Base-by-base conservation (phyloP, 768 basidiomycete species). In the Naganishia friedmannii region DNA sequence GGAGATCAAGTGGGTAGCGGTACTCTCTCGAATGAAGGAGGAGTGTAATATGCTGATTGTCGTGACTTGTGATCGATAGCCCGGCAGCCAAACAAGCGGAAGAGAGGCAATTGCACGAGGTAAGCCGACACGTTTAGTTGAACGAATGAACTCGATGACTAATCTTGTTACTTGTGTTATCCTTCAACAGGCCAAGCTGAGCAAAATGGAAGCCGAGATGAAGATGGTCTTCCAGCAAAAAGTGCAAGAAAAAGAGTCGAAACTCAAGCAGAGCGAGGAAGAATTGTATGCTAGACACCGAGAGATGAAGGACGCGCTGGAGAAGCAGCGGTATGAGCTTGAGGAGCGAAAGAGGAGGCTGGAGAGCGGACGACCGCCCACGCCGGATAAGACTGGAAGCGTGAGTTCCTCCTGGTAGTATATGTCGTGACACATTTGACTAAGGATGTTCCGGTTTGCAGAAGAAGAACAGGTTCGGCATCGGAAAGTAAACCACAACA, bases 171-270 rank as follows among this genome's bases (percentile, higher is more conserved):
- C 54, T 39, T 19, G n/a, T 9, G 7, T 46, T 21, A 7, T 46
- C 45, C 3, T 46, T 3, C 17, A 17, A 23, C 54, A 77, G 73
- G 90, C 91, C 75, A 98, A 98, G 82, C 87, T 99, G 67, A 87
- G 92, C 29, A 81, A 79, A 70, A 81, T 81, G 79, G 96, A 99
- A 84, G 91, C 93, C 68, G 96, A 98, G 86, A 99, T 99, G 96
- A 98, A 97, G 88, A 93, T 95, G 92, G 96, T 99, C 76, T 99
- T 99, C 93, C 93, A 94, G 81, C 96, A 98, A 83, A 99, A 99
- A 83, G 96, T 99, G 67, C 92, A 93, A 81, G 96, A 99, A 82
- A 98, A 99, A 85, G 96, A 99, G 81, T 87, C 92, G 74, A 98
- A 98, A 83, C 86, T 99, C 81, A 97, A 97, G 85, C 96, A 98